Base-by-base conservation (phyloP, 2,329 filamentous ascomycete species). In the Colletotrichum liriopes region DNA sequence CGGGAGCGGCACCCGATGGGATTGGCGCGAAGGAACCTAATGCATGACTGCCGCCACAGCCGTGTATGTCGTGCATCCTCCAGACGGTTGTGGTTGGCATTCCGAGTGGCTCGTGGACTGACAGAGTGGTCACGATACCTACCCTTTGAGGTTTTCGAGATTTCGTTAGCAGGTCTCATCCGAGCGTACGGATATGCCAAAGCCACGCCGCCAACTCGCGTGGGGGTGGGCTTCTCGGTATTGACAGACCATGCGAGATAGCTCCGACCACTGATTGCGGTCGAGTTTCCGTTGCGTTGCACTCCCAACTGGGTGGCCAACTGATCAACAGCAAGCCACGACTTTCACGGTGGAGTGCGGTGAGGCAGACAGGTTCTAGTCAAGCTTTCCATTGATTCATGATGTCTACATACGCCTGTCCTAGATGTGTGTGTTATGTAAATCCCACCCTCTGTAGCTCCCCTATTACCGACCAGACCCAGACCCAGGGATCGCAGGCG, bases 361-460 rank as follows among this genome's bases (percentile, higher is more conserved):
- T 20, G 5, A 16, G 1, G 0, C 14, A 9, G 4, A 0, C 4
- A 29, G 37, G 14, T 14, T 49, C 43, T 4, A 37, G 45, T 41
- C 52, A 18, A 64, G 45, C 1, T 62, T 47, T 39, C 23, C 35
- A 23, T 65, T 43, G 35, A 45, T 52, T 72, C 45, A 58, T 68
- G 67, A 52, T 69, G 56, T 64, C 69, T 72, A 72, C 54, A 52
- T 72, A 64, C 65, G 52, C 45, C 68, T 61, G 41, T 49, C 52
- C 52, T 55, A 60, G 59, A 66, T 60, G 65, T 37, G 41, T 56
- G 41, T 56, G n/a, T 20, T 45, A 39, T 43, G 37, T 49, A 43
- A 61, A 26, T 56, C n/a, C 61, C 20, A 29, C 14, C 39, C 26
- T 62, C 49, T 49, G 41, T 23, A 43, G 29, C 41, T 18, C 69